phyloP scores from a whole-genome alignment of 495 filamentous ascomycete genomes.

The Tuber calosporum region DNA sequence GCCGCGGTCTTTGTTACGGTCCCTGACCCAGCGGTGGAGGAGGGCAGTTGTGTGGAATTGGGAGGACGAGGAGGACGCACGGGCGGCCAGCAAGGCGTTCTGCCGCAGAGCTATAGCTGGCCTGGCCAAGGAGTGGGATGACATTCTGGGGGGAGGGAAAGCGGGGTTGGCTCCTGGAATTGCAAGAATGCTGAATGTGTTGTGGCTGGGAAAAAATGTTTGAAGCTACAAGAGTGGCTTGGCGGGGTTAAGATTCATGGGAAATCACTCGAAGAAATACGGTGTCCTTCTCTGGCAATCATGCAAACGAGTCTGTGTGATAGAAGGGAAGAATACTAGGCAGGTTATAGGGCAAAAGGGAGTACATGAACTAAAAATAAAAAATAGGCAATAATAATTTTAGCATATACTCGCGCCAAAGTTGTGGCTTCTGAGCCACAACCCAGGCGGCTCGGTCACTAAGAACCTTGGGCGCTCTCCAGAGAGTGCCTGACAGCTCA shows the following conservation, averaged over 20 bases:
- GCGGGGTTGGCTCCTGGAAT: not conserved
- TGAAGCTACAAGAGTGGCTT: not conserved
- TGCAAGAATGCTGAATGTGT: not conserved
- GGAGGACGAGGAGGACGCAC: constrained; percentile 6
- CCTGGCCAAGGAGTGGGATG: not conserved
- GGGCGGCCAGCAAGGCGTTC: not conserved
- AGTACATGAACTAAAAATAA: too few species aligned
- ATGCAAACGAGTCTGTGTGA: too few species aligned
- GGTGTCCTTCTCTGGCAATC: too few species aligned
- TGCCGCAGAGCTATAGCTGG: not conserved
- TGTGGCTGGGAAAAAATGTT: not conserved
- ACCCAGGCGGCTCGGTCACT: too few species aligned
- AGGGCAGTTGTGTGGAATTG: constrained; percentile 12
- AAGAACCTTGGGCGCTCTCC: too few species aligned
- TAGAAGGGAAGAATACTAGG: too few species aligned
- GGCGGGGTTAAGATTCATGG: not conserved
- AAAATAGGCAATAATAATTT: too few species aligned
- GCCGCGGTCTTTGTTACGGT: constrained; percentile 65
- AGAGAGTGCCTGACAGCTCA: too few species aligned
- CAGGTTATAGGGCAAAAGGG: too few species aligned
- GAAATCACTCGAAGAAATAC: not conserved
- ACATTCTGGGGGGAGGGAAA: not conserved
- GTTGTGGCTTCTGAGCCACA: too few species aligned
- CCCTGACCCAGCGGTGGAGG: constrained; percentile 44
- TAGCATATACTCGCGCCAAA: too few species aligned